Percentiles rank a stretch among this genome's conserved stretches.
These are phyloP conservation scores for Phaeotremella fagi DNA, from an alignment of 768 basidiomycete species.

Conservation along the genomic window DNA sequence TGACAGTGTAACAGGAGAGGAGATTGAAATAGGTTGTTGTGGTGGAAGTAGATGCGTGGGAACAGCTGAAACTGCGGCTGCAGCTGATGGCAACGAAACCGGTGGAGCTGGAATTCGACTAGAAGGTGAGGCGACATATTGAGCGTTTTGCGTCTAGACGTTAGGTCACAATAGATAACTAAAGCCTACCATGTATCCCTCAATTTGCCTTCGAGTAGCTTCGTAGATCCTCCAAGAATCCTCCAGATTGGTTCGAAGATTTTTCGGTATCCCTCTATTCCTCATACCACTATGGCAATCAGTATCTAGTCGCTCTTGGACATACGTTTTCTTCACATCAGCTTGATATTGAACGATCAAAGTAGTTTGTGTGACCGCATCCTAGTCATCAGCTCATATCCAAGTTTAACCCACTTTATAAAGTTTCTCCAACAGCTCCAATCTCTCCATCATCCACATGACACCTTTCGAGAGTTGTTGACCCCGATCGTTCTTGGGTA, in stretches of 20 bases:
- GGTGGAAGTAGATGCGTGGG: not conserved
- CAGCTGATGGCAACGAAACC: not conserved
- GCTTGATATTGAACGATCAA: constrained; percentile 11
- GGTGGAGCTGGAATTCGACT: not conserved
- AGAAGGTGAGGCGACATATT: not conserved
- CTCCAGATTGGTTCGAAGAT: constrained; percentile 6
- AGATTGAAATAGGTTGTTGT: not conserved
- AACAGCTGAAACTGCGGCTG: not conserved
- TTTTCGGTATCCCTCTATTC: not conserved
- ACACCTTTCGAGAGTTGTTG: constrained; percentile 4
- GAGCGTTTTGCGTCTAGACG: not conserved
- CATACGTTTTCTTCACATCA: constrained; percentile 5
- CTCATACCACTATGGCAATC: not conserved
- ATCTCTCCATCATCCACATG: constrained; percentile 8
- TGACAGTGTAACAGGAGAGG: constrained; percentile 6
- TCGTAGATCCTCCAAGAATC: constrained; percentile 11
- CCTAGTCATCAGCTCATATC: constrained; percentile 1
- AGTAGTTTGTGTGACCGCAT: constrained; percentile 13
- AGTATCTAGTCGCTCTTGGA: not conserved
- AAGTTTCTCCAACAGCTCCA: constrained; percentile 6
- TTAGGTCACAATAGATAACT: not conserved
- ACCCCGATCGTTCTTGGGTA: not conserved
- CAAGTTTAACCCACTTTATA: constrained; percentile 10
- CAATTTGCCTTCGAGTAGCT: constrained; percentile 12
- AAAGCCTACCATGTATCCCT: constrained; percentile 12